These are phyloP conservation scores for Colletotrichum ledebouriae DNA, from an alignment of 2,329 filamentous ascomycete genomes.

Conservation along the genomic window DNA sequence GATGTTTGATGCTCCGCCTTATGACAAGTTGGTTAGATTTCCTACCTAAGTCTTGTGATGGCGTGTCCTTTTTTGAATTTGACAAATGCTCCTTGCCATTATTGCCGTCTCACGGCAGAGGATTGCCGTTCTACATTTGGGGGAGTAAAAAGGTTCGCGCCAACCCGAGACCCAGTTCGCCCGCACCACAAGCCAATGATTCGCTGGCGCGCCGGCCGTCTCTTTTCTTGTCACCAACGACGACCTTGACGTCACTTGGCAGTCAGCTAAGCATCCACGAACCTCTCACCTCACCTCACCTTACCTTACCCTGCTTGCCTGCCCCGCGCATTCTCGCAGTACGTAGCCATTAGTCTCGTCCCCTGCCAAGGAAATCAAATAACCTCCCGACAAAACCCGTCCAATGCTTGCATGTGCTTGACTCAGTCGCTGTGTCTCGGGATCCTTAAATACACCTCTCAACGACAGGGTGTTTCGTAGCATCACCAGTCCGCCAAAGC, in stretches of 20 bases:
- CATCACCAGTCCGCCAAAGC: too few species aligned
- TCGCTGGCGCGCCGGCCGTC: conserved; percentile 4
- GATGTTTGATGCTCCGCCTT: background rate
- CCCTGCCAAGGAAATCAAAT: conserved; percentile 21
- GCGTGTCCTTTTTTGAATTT: background rate
- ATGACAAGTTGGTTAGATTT: background rate
- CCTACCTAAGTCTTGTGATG: background rate
- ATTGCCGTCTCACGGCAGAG: background rate
- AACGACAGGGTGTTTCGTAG: background rate
- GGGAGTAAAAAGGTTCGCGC: background rate
- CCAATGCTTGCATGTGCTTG: conserved; percentile 8
- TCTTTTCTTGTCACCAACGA: conserved; percentile 1
- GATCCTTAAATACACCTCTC: background rate
- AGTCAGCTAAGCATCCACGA: conserved; percentile 7
- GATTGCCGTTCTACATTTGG: background rate
- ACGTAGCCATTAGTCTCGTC: conserved; percentile 5
- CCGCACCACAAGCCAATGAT: background rate
- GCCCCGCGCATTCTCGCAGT: background rate
- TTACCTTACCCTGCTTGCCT: background rate
- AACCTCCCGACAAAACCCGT: background rate
- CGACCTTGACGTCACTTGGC: conserved; percentile 34
- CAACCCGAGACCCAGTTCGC: conserved; percentile 9
- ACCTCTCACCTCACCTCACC: background rate
- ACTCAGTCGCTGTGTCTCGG: background rate
- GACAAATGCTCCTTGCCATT: background rate